Conservation (phyloP, 805 yeast genomes). For the Hanseniaspora pseudoguilliermondii region DNA sequence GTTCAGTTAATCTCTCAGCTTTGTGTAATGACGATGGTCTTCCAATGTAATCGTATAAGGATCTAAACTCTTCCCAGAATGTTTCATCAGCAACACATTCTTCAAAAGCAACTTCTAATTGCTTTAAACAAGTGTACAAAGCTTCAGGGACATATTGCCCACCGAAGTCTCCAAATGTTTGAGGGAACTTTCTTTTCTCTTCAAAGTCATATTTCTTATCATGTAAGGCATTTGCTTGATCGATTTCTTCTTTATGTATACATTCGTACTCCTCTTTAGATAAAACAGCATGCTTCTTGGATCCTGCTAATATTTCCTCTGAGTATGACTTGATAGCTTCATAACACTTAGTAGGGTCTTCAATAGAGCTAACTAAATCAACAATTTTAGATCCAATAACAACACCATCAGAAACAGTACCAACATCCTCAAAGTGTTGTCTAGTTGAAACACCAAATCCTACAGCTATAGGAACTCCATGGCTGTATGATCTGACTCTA, state of each 20-base stretch:
- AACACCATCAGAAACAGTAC: conserved; percentile 80
- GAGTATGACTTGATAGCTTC: conserved; percentile 56
- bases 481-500: conserved; percentile 65
- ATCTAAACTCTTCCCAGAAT: conserved; percentile 86
- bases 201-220: conserved; percentile 28
- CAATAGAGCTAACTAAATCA: conserved; percentile 45
- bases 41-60: conserved; percentile 83
- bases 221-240: conserved; percentile 11
- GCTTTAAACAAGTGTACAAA: conserved; percentile 76
- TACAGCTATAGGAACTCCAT: conserved; percentile 75
- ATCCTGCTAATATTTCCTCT: conserved; percentile 47
- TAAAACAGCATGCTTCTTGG: conserved; percentile 31
- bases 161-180: conserved; percentile 88
- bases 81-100: conserved; percentile 75
- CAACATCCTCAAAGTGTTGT: conserved; percentile 74
- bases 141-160: conserved; percentile 99
- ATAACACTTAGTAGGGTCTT: conserved; percentile 48
- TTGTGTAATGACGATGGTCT: conserved; percentile 87
- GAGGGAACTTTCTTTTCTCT: conserved; percentile 55
- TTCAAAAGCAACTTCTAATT: conserved; percentile 79
- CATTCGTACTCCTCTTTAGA: conserved; percentile 29
- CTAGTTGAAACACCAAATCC: conserved; percentile 95
- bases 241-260: conserved; percentile 23
- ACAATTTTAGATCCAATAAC: conserved; percentile 87
- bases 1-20: conserved; percentile 79